A percentile compares a stretch with the other conserved stretches of the same genome.
Conservation (phyloP, 2,329 filamentous ascomycete genomes). For the Claviceps sp. region DNA sequence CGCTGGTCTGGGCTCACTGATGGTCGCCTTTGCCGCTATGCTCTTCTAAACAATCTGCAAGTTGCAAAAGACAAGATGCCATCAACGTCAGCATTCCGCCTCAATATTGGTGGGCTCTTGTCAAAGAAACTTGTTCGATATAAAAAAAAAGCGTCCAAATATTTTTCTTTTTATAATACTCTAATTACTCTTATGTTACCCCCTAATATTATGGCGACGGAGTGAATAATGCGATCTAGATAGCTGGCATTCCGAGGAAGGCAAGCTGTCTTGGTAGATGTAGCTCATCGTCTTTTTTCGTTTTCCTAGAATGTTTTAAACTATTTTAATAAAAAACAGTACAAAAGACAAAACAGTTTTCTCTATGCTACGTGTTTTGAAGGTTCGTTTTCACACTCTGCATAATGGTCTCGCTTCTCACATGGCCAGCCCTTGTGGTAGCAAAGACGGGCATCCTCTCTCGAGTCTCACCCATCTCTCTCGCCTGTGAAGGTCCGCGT, state of each 20-base stretch:
- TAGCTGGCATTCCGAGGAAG: neutral
- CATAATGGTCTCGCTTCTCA: too few relatives aligned
- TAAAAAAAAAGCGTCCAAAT: neutral
- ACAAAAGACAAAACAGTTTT: neutral
- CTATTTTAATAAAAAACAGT: neutral
- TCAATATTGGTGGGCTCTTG: neutral
- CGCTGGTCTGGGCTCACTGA: conserved; percentile 22
- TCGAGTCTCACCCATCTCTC: too few relatives aligned
- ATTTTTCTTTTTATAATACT: neutral
- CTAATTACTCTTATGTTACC: neutral
- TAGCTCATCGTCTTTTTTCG: neutral
- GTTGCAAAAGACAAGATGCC: neutral
- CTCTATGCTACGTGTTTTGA: too few relatives aligned
- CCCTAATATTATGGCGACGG: neutral
- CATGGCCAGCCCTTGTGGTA: too few relatives aligned
- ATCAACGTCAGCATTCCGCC: too few relatives aligned
- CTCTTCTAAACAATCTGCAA: conserved; percentile 16
- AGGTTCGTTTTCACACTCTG: too few relatives aligned
- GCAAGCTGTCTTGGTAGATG: neutral
- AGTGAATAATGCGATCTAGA: neutral
- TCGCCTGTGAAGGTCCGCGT: too few relatives aligned
- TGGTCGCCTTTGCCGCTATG: conserved; percentile 24
- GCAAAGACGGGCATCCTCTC: too few relatives aligned
- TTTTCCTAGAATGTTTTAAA: neutral
- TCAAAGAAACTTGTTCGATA: neutral